A percentile compares a stretch with the other conserved stretches of the same genome.
phyloP scores from a whole-genome alignment of 2,329 filamentous ascomycete species.

The Pestalotiopsis sp. region DNA sequence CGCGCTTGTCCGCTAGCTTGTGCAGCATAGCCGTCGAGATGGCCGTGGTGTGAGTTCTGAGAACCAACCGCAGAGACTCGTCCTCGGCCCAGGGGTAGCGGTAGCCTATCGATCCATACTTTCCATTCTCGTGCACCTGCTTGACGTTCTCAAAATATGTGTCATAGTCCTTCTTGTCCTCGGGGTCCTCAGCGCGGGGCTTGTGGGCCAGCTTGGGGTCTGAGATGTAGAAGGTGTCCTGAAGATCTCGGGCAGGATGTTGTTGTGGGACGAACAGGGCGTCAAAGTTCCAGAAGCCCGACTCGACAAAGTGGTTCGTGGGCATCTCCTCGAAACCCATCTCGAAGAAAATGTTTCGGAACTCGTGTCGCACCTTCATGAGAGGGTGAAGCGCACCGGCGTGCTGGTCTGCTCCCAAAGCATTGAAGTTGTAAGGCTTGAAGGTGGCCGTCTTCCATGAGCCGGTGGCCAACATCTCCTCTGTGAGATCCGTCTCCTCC shows the following conservation, averaged over 20 bases:
- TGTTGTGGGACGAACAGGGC: conserved; percentile 96
- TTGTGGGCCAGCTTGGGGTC: conserved; percentile 79
- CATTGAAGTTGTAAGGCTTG: conserved; percentile 67
- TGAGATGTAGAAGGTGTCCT: conserved; percentile 98
- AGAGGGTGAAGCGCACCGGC: conserved; percentile 69
- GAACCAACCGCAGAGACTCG: conserved; percentile 83
- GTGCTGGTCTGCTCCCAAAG: conserved; percentile 62
- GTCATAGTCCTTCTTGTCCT: conserved; percentile 70
- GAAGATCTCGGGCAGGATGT: conserved; percentile 93
- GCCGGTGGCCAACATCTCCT: conserved; percentile 85
- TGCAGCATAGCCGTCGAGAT: conserved; percentile 90
- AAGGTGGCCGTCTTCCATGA: conserved; percentile 92
- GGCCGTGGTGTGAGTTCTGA: conserved; percentile 95
- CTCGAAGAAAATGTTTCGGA: conserved; percentile 98
- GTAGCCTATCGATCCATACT: conserved; percentile 95
- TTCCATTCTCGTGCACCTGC: conserved; percentile 86
- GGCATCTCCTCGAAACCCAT: conserved; percentile 99
- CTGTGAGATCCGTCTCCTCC: conserved; percentile 93
- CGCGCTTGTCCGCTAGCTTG: conserved; percentile 81
- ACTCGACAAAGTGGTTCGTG: conserved; percentile 90
- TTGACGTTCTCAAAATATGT: conserved; percentile 87
- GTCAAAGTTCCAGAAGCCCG: conserved; percentile 99
- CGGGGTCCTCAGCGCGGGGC: conserved; percentile 58
- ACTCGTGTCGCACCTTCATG: conserved; percentile 94
- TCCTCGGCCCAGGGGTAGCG: conserved; percentile 91